Evolutionary conservation across 1,284 basidiomycete genomes (phyloP), one percentile per base, ranked within the genome.

Genomic region (Irpex lacteus): DNA sequence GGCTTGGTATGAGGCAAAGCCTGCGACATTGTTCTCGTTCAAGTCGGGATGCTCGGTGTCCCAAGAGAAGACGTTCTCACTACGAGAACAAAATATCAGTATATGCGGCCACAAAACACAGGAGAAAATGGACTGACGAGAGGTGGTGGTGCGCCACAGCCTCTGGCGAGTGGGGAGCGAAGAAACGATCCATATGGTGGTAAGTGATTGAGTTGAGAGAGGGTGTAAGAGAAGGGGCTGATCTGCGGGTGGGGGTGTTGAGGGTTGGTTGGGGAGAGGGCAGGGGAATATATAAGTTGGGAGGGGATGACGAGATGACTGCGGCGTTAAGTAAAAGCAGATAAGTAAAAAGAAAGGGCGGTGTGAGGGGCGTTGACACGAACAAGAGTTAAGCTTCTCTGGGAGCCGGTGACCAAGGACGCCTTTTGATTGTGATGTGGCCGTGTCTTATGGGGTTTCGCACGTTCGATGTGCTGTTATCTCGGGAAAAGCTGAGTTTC

Each of bases 111-210:
- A 63, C 50, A 60, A 57, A 64, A 59, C 52, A 60, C 62, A 47
- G 40, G n/a, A 11, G 40, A 47, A 59, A 67, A 52, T 47, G 58
- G 56, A 80, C 85, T 62, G 77, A 91, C 91, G 82, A 86, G 61
- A 92, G 77, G 66, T 87, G 85, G 66, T 74, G 81, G 76, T 92
- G 84, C 26, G 91, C 91, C 62, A 82, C 73, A 57, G 90, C 91
- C 75, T 93, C 91, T 60, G 86, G 86, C 34, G 89, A 85, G 64
- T 89, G 81, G 15, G 90, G 88, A 11, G 88, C 84, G 60, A 91
- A 82, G 75, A 91, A 88, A 70, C 84, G 84, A 69, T 91, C 88
- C 85, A 92, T 88, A n/a, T 32, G 26, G 13, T 32, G 13, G 52
- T 53, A n/a, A 47, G 40, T 53, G 62, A 58, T 18, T 34, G 60